Evolutionary conservation across 495 filamentous ascomycete genomes (phyloP).

Genomic region (Podospora pseudopauciseta): DNA sequence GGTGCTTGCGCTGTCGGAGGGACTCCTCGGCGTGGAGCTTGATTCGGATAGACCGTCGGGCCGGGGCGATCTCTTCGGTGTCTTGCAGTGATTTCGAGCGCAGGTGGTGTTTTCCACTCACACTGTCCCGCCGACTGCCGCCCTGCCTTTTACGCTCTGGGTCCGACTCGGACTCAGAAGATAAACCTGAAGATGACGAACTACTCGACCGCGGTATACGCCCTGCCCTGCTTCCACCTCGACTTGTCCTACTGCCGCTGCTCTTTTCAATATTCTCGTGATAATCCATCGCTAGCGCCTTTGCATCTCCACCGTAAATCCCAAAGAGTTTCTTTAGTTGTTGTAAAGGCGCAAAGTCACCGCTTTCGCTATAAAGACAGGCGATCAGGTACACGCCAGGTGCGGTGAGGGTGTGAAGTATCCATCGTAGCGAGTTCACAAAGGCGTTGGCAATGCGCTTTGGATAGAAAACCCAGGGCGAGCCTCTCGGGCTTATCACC

Average conservation of each 20-base stretch:
- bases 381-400: constrained; percentile 78
- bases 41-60: constrained; percentile 81
- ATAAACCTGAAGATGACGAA: constrained; percentile 57
- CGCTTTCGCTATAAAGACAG: constrained; percentile 75
- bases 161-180: constrained; percentile 60
- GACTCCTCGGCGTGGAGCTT: constrained; percentile 83
- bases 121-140: constrained; percentile 22
- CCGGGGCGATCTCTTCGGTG: constrained; percentile 58
- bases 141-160: constrained; percentile 22
- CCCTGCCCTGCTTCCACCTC: constrained; percentile 30
- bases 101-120: constrained; percentile 33
- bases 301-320: constrained; percentile 35
- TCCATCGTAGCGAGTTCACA: constrained; percentile 64
- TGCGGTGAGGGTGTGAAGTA: constrained; percentile 71
- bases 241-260: constrained; percentile 26
- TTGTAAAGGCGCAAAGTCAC: constrained; percentile 67
- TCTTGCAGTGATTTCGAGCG: constrained; percentile 54
- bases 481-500: constrained; percentile 34
- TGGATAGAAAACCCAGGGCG: constrained; percentile 52
- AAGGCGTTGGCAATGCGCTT: constrained; percentile 55
- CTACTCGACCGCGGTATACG: constrained; percentile 50
- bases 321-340: constrained; percentile 59
- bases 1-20: constrained; percentile 58
- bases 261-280: constrained; percentile 32
- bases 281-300: constrained; percentile 38